These are phyloP conservation scores for Suillus subaureus DNA, from an alignment of 768 basidiomycete genomes.

Conservation along the genomic window DNA sequence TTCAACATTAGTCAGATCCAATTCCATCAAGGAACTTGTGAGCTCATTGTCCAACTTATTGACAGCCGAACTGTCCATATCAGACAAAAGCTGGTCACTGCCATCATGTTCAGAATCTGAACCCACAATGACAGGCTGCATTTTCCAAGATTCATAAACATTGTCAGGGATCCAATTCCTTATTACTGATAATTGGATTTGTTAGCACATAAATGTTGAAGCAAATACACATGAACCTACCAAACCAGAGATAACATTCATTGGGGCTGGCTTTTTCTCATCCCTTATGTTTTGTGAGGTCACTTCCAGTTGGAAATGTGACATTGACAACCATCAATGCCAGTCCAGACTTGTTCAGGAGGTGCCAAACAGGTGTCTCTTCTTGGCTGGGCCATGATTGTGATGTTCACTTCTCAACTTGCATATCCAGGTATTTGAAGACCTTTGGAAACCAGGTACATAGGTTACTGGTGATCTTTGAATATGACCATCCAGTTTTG, in stretches of 20 bases:
- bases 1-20: neutral
- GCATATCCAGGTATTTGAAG: neutral
- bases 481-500: neutral
- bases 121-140: neutral
- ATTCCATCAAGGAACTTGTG: neutral
- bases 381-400: neutral
- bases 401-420: neutral
- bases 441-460: neutral
- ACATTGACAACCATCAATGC: neutral
- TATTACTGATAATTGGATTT: neutral
- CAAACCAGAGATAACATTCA: neutral
- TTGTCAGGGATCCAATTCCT: too few relatives aligned
- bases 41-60: neutral
- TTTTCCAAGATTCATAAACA: too few relatives aligned
- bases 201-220: neutral
- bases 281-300: neutral
- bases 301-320: neutral
- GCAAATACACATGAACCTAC: neutral
- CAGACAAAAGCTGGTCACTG: neutral
- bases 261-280: neutral
- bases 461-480: neutral
- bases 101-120: neutral
- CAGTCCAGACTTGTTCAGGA: neutral
- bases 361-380: neutral
- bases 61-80: neutral